Conservation (phyloP, 169 alveolate genomes). For the Neospora caninum region DNA sequence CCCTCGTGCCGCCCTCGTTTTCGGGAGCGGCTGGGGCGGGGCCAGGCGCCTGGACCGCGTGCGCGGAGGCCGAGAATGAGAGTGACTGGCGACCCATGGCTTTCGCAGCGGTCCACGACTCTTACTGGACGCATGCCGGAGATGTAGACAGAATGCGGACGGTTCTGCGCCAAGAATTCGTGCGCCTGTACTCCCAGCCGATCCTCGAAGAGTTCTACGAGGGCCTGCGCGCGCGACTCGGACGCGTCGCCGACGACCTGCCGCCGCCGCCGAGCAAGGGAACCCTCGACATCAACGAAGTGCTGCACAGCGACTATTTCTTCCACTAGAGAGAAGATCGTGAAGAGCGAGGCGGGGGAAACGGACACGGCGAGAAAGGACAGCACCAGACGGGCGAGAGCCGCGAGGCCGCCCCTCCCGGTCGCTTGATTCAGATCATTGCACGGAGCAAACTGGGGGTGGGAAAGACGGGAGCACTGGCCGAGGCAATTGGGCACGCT, state of each 20-base stretch:
- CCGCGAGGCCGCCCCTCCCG: too few relatives aligned
- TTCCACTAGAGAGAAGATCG: slow-evolving; percentile 62
- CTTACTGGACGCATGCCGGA: slow-evolving; percentile 96
- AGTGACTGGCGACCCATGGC: slow-evolving; percentile 61
- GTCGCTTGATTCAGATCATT: too few relatives aligned
- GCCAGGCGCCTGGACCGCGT: neutral
- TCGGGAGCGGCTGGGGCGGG: neutral
- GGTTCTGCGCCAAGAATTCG: slow-evolving; percentile 89
- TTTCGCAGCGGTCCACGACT: slow-evolving; percentile 97
- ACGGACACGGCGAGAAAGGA: too few relatives aligned
- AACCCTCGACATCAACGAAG: slow-evolving; percentile 76
- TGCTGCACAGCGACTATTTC: slow-evolving; percentile 75
- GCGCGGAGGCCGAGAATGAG: neutral
- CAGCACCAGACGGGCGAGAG: too few relatives aligned
- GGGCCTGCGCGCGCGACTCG: slow-evolving; percentile 80
- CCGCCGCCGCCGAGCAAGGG: slow-evolving; percentile 86
- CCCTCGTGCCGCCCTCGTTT: neutral
- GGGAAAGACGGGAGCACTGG: too few relatives aligned
- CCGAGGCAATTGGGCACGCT: too few relatives aligned
- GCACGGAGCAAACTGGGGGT: too few relatives aligned
- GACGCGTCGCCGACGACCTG: slow-evolving; percentile 71
- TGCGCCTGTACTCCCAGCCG: slow-evolving; percentile 89
- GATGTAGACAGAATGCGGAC: slow-evolving; percentile 89
- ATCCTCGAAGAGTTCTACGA: slow-evolving; percentile 86
- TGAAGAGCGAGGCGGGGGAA: too few relatives aligned